Evolutionary conservation across 768 basidiomycete genomes (phyloP).

Genomic region (Hirschioporus abietinus): DNA sequence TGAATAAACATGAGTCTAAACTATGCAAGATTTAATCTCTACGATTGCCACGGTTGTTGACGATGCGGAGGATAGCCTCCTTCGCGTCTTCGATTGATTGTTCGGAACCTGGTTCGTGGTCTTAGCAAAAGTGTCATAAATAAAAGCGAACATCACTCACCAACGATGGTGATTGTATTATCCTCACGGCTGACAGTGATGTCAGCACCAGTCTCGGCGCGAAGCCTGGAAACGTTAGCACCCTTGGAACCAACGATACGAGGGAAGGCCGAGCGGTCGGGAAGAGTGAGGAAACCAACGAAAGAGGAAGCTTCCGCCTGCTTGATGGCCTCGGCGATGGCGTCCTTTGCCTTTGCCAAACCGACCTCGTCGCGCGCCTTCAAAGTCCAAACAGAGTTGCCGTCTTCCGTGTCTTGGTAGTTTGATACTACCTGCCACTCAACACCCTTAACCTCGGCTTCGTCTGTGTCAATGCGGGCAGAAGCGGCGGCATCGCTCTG

Average conservation of each 20-base stretch:
- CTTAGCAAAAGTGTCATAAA: conserved; percentile 3
- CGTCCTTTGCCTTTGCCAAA: conserved; percentile 69
- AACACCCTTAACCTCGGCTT: conserved; percentile 33
- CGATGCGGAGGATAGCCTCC: conserved; percentile 54
- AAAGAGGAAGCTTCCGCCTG: conserved; percentile 69
- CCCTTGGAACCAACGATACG: conserved; percentile 92
- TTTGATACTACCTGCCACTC: conserved; percentile 78
- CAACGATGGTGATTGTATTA: conserved; percentile 81
- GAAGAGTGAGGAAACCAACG: conserved; percentile 79
- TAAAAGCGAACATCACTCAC: conserved; percentile 36
- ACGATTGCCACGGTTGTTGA: conserved; percentile 36
- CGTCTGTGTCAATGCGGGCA: conserved; percentile 86
- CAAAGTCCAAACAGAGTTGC: conserved; percentile 80
- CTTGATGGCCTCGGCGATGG: conserved; percentile 63
- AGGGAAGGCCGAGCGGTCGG: conserved; percentile 83
- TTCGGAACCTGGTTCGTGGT: conserved; percentile 50
- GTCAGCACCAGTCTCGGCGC: conserved; percentile 86
- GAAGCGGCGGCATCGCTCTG: conserved; percentile 25
- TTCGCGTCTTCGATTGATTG: conserved; percentile 65
- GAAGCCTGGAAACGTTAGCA: conserved; percentile 80
- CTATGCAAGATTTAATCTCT: conserved; percentile 13
- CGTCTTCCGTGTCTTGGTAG: conserved; percentile 77
- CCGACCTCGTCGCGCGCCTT: conserved; percentile 73
- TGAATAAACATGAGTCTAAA: neutral
- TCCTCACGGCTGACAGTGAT: conserved; percentile 89